phyloP scores from a whole-genome alignment of 208 protist genomes.

The Crithidia mellificae region DNA sequence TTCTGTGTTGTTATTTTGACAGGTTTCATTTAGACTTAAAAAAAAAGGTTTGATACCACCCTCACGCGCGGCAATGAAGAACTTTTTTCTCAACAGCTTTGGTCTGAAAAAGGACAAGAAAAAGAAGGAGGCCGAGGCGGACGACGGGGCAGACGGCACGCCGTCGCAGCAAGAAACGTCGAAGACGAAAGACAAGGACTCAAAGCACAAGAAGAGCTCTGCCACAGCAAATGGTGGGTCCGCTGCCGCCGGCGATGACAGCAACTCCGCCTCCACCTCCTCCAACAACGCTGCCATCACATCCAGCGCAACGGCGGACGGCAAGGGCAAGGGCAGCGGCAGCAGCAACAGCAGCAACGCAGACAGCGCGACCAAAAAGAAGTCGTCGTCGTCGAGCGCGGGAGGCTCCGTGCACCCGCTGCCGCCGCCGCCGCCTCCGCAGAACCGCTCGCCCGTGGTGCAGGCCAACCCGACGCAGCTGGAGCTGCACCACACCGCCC shows the following conservation, averaged over 20 bases:
- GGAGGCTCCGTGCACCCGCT: background rate
- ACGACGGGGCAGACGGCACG: background rate
- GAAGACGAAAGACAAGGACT: conserved; percentile 23
- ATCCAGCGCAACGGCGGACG: background rate
- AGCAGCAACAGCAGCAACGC: background rate
- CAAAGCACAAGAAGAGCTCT: conserved; percentile 11
- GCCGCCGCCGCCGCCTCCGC: conserved; percentile 15
- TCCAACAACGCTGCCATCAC: background rate
- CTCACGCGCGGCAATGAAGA: no score
- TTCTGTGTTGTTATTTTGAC: conserved; percentile 10
- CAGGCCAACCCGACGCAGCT: conserved; percentile 10
- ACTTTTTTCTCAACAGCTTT: conserved; percentile 38
- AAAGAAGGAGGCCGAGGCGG: conserved; percentile 23
- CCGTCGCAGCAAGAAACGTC: background rate
- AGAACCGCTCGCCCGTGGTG: background rate
- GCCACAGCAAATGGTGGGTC: background rate
- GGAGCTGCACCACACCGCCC: conserved; percentile 11
- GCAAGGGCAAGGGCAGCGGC: conserved; percentile 4
- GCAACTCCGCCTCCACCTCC: background rate
- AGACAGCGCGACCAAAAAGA: background rate
- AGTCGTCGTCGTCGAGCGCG: background rate
- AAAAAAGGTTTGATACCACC: no score
- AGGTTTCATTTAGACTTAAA: background rate
- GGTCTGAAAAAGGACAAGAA: conserved; percentile 53
- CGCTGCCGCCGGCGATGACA: no score